Evolutionary conservation across 768 basidiomycete species (phyloP), one percentile per base, ranked within the genome.

Genomic region (Krasilnikovozyma curviuscula): DNA sequence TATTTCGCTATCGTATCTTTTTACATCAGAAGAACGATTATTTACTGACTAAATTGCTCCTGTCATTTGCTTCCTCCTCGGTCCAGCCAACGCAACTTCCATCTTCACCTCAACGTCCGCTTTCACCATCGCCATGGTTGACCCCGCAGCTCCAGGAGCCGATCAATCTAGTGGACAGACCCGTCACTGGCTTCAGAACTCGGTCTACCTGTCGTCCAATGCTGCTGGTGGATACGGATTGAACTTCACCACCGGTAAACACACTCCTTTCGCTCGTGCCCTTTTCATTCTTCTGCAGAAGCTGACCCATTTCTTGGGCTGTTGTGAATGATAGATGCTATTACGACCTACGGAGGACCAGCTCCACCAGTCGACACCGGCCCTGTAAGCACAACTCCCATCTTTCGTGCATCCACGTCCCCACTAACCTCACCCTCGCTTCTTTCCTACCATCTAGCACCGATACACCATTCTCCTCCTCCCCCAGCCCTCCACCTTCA

Each of bases 101-200:
- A 30, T 61, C 10, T 61, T 78, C 44, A 61, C 61, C 31, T 73
- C 71, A 12, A 70, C 25, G 24, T 38, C 31, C 28, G 28, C 63
- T 34, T 82, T 71, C 64, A 81, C 81, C 23, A 60, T 84, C 30
- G 68, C 73, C 44, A 80, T 86, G 80, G 71, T 76, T 27, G 83
- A 86, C 56, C 79, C 80, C 12, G 76, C 75, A 50, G 59, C 72
- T 21, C 77, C 78, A 31, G 81, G 81, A 32, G 65, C 72, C 40
- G 69, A 78, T 54, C 65, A 74, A 46, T 62, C 69, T 31, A 63
- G 67, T 8, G 77, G 74, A 18, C 75, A 77, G 54, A 81, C 75
- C 42, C 72, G 79, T 46, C 83, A 84, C 67, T 85, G 81, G 82
- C 73, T 85, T 40, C 73, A 77, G 52, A 82, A 83, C 61, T 68